Evolutionary conservation across 345 rosid genomes (phyloP).

Genomic region (Pugionium dolabratum): DNA sequence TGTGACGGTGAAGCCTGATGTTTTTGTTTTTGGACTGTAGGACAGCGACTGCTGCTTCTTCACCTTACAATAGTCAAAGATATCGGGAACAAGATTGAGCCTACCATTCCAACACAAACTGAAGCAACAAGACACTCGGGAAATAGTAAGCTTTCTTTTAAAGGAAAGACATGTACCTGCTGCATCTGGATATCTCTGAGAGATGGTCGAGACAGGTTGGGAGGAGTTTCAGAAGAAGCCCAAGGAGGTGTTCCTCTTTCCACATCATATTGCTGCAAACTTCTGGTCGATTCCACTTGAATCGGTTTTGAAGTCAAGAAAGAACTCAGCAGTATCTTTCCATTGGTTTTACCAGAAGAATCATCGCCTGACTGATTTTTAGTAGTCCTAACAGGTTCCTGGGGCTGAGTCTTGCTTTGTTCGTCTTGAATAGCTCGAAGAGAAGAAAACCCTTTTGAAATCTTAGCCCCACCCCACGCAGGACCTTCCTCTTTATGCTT

Average conservation of each 20-base stretch:
- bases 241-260: slow-evolving; percentile 88
- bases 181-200: slow-evolving; percentile 94
- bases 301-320: slow-evolving; percentile 77
- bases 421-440: slow-evolving; percentile 88
- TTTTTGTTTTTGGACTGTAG: slow-evolving; percentile 71
- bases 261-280: slow-evolving; percentile 53
- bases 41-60: slow-evolving; percentile 59
- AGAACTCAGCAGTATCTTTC: slow-evolving; percentile 67
- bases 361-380: slow-evolving; percentile 53
- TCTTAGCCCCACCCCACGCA: slow-evolving; percentile 94
- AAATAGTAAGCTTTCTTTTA: neutral
- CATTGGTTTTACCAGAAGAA: slow-evolving; percentile 45
- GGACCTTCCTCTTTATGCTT: slow-evolving; percentile 79
- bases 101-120: neutral
- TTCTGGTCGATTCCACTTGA: slow-evolving; percentile 50
- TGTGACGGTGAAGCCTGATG: slow-evolving; percentile 71
- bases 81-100: too few species aligned
- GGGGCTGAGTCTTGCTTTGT: slow-evolving; percentile 63
- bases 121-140: neutral
- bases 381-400: slow-evolving; percentile 40
- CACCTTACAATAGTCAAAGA: slow-evolving; percentile 41
- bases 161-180: slow-evolving; percentile 50
- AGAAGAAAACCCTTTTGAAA: slow-evolving; percentile 69
- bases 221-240: slow-evolving; percentile 84
- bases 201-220: slow-evolving; percentile 66